phyloP scores from a whole-genome alignment of 2,329 filamentous ascomycete genomes.

The Parastagonospora nodorum region DNA sequence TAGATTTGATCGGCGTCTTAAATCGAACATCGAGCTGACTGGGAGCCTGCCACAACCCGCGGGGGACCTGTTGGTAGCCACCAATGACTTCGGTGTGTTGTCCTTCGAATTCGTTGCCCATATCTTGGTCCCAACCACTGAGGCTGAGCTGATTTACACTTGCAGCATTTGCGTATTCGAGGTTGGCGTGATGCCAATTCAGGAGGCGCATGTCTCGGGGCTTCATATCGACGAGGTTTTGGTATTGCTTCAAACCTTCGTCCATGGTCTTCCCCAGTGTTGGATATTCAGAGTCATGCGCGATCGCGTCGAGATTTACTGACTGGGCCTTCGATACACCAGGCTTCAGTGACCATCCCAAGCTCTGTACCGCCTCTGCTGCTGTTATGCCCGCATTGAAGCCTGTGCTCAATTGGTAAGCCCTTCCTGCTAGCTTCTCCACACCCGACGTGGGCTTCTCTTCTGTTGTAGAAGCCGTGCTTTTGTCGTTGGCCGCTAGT shows the following conservation, averaged over 20 bases:
- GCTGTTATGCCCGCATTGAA: constrained; percentile 73
- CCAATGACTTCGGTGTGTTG: constrained; percentile 92
- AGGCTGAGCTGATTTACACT: constrained; percentile 87
- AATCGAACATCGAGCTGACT: constrained; percentile 77
- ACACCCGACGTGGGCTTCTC: constrained; percentile 57
- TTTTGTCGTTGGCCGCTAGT: constrained; percentile 54
- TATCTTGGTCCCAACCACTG: constrained; percentile 93
- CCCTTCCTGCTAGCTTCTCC: constrained; percentile 70
- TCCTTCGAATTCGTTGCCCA: constrained; percentile 96
- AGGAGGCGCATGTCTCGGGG: constrained; percentile 87
- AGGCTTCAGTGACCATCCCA: constrained; percentile 80
- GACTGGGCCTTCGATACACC: constrained; percentile 66
- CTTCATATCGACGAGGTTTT: constrained; percentile 77
- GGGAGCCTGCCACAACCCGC: constrained; percentile 80
- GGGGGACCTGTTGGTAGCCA: constrained; percentile 91
- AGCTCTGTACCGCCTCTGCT: constrained; percentile 73
- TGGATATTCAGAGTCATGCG: constrained; percentile 64
- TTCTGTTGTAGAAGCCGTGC: constrained; percentile 38
- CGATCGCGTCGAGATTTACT: constrained; percentile 71
- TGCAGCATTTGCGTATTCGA: constrained; percentile 95
- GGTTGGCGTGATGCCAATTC: constrained; percentile 98
- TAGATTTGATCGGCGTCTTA: constrained; percentile 72
- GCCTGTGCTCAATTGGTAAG: constrained; percentile 70
- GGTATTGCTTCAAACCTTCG: constrained; percentile 87
- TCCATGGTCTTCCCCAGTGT: constrained; percentile 92